Conservation (phyloP, 192 early-diverging fungal species). For the Martensiomyces pterosporus region DNA sequence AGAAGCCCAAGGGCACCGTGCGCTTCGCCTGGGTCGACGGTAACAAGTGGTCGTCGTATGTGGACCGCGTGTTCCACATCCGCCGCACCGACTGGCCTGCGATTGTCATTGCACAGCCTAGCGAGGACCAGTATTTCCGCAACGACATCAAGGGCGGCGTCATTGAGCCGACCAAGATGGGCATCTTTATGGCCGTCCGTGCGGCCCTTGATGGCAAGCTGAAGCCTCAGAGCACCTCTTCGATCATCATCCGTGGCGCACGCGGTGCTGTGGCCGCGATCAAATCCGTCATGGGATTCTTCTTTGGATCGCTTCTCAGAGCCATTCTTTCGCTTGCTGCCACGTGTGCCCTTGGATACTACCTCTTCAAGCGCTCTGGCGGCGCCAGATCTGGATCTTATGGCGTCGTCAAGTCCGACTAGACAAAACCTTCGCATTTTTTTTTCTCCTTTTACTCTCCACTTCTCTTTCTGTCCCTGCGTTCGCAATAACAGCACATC, state of each 20-base stretch:
- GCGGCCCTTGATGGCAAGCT: conserved; percentile 39
- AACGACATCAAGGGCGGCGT: conserved; percentile 17
- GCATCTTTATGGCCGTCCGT: conserved; percentile 40
- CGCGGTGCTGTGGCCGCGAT: conserved; percentile 3
- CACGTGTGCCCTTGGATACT: conserved; percentile 10
- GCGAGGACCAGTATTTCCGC: conserved; percentile 43
- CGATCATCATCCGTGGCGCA: conserved; percentile 29
- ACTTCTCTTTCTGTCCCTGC: no score
- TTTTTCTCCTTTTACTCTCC: no score
- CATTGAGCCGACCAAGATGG: conserved; percentile 35
- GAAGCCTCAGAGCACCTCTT: conserved; percentile 27
- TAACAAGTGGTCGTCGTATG: conserved; percentile 58
- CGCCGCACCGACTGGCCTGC: conserved; percentile 31
- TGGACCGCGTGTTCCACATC: conserved; percentile 53
- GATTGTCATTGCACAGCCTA: conserved; percentile 52
- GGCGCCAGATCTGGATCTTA: conserved; percentile 4
- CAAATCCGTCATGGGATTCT: conserved; percentile 10
- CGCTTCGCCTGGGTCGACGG: conserved; percentile 65
- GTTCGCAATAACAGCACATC: no score
- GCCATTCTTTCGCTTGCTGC: conserved; percentile 17
- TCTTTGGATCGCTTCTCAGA: conserved; percentile 29
- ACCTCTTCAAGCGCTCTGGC: conserved; percentile 15
- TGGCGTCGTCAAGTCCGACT: conserved; percentile 43
- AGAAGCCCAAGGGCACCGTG: conserved; percentile 18
- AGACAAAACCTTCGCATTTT: not conserved